Conservation (phyloP, 805 yeast species). For the Candida stauntonica region DNA sequence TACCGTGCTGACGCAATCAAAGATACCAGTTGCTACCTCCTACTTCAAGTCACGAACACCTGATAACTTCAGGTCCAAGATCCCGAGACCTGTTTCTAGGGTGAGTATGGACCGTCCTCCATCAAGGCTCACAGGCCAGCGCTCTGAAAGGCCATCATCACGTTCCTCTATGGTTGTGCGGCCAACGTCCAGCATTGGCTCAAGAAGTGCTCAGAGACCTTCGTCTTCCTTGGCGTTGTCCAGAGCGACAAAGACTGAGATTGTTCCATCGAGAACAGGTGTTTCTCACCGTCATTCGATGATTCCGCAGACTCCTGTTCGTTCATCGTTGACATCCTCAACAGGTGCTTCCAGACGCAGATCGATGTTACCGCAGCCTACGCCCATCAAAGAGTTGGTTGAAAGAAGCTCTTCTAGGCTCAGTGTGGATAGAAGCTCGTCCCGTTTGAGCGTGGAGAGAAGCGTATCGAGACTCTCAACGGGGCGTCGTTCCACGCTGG, state of each 20-base stretch:
- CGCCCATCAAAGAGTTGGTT: slow-evolving; percentile 23
- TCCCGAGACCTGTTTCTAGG: slow-evolving; percentile 25
- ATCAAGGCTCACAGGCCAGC: slow-evolving; percentile 9
- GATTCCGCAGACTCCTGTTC: slow-evolving; percentile 24
- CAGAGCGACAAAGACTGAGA: slow-evolving; percentile 11
- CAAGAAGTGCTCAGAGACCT: slow-evolving; percentile 12
- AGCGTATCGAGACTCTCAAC: slow-evolving; percentile 4
- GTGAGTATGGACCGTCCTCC: slow-evolving; percentile 12
- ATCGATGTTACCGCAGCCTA: slow-evolving; percentile 26
- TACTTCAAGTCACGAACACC: slow-evolving; percentile 7
- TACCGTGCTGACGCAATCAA: slow-evolving; percentile 8
- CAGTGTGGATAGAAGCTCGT: slow-evolving; percentile 7
- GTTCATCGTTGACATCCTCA: slow-evolving; percentile 7
- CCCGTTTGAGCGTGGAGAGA: slow-evolving; percentile 9
- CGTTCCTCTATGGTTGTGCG: slow-evolving; percentile 5
- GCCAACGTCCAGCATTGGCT: slow-evolving; percentile 15
- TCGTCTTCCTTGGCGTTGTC: slow-evolving; percentile 19
- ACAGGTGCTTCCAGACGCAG: slow-evolving; percentile 7
- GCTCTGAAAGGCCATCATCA: slow-evolving; percentile 1
- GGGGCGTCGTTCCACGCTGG: slow-evolving; percentile 3
- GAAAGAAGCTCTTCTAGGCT: slow-evolving; percentile 16
- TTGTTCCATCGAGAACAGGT: slow-evolving; percentile 12
- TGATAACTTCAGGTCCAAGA: slow-evolving; percentile 14
- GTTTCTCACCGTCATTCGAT: slow-evolving; percentile 19
- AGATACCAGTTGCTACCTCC: slow-evolving; percentile 10